Percentiles rank a stretch among this genome's conserved stretches.
Evolutionary conservation across 2,329 filamentous ascomycete species (phyloP).

Genomic region (Sporothrix dimorphospora): DNA sequence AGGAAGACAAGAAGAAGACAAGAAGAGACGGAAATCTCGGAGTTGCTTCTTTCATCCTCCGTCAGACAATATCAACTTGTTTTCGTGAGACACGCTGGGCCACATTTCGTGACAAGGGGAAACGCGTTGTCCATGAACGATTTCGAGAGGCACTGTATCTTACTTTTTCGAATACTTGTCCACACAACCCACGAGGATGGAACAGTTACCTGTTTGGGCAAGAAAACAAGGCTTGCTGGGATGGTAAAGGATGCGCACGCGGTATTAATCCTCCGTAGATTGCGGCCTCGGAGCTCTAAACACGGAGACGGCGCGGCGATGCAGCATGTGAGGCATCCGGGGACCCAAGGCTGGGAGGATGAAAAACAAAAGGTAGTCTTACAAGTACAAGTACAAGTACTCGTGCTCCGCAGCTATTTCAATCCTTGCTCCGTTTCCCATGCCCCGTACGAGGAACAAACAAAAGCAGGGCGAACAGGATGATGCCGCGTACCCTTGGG

Average conservation of each 20-base stretch:
- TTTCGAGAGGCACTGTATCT: background rate
- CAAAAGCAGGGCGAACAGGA: background rate
- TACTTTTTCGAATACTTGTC: background rate
- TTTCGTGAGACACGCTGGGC: background rate
- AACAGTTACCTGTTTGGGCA: slow-evolving; percentile 7
- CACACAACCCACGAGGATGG: slow-evolving; percentile 14
- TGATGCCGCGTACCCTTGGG: background rate
- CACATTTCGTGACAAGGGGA: background rate
- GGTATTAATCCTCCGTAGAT: background rate
- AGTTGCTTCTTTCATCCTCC: slow-evolving; percentile 12
- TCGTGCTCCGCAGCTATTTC: background rate
- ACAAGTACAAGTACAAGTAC: too few species aligned
- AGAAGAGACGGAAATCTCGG: slow-evolving; percentile 3
- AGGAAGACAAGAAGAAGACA: background rate
- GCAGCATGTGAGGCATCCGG: background rate
- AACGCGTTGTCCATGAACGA: background rate
- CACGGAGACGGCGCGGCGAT: background rate
- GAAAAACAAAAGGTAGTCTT: too few species aligned
- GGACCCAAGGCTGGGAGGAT: background rate
- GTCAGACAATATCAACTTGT: slow-evolving; percentile 1
- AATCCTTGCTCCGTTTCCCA: background rate
- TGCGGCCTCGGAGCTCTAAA: background rate
- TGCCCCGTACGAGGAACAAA: background rate
- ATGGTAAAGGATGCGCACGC: background rate
- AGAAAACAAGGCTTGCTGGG: background rate